A percentile compares a stretch with the other conserved stretches of the same genome.
Evolutionary conservation across 116 monocot genomes (phyloP).

Genomic region (Thalassia testudinum): DNA sequence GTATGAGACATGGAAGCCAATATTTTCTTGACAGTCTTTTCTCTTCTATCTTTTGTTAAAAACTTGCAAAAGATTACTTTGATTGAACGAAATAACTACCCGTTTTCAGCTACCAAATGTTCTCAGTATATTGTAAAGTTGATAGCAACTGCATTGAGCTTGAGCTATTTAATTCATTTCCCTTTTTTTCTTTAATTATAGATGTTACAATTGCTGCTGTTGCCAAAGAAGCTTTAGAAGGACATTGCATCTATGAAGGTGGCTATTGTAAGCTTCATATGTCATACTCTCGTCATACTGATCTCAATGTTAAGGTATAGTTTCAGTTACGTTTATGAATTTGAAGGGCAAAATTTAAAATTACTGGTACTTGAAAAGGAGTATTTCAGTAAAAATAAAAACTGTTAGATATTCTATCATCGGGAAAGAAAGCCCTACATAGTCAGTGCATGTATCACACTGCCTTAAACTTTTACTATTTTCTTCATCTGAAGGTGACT

Average conservation of each 20-base stretch:
- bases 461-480: background rate
- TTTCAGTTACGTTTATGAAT: slow-evolving; percentile 14
- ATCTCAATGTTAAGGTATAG: slow-evolving; percentile 99
- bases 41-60: too few species aligned
- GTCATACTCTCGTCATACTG: slow-evolving; percentile 99
- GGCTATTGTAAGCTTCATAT: slow-evolving; percentile 99
- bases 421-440: background rate
- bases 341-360: slow-evolving; percentile 1
- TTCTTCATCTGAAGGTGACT: too few species aligned
- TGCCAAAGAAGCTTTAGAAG: slow-evolving; percentile 96
- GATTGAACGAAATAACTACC: too few species aligned
- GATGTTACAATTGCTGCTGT: slow-evolving; percentile 79
- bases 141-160: too few species aligned
- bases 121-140: too few species aligned
- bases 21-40: too few species aligned
- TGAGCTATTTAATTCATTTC: too few species aligned
- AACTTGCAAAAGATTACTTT: too few species aligned
- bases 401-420: background rate
- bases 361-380: slow-evolving; percentile 5
- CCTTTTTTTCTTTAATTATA: slow-evolving; percentile 9
- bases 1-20: too few species aligned
- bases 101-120: too few species aligned
- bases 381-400: slow-evolving; percentile 1
- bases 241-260: slow-evolving; percentile 99
- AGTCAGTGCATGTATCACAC: too few species aligned